Evolutionary conservation across 2,329 filamentous ascomycete species (phyloP).

Genomic region (Thyridium curvatum): DNA sequence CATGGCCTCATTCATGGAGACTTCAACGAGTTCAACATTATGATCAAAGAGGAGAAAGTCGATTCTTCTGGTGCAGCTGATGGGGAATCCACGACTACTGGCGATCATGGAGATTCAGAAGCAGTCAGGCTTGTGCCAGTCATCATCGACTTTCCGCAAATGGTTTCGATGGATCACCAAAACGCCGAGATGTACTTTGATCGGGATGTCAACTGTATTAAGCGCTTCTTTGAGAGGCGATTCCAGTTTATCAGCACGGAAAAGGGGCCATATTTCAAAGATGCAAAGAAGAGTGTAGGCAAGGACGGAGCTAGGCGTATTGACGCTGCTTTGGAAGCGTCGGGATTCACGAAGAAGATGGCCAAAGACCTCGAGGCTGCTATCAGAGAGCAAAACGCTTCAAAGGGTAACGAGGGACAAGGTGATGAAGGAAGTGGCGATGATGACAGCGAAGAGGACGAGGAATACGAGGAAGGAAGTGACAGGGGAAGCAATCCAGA

Average conservation of each 20-base stretch:
- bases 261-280: slow-evolving; percentile 77
- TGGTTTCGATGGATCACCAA: slow-evolving; percentile 88
- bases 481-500: too few species aligned
- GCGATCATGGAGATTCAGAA: not conserved
- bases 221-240: slow-evolving; percentile 83
- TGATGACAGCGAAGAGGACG: slow-evolving; percentile 22
- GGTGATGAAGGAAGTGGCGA: slow-evolving; percentile 22
- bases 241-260: slow-evolving; percentile 83
- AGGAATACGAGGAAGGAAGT: slow-evolving; percentile 15
- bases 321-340: slow-evolving; percentile 85
- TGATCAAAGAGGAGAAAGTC: slow-evolving; percentile 69
- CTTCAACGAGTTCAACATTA: slow-evolving; percentile 98
- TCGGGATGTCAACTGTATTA: slow-evolving; percentile 90
- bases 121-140: slow-evolving; percentile 63
- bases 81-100: too few species aligned
- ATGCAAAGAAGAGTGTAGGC: slow-evolving; percentile 69
- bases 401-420: slow-evolving; percentile 28
- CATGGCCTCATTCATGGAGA: slow-evolving; percentile 94
- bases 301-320: slow-evolving; percentile 62
- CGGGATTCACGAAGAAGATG: slow-evolving; percentile 96
- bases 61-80: slow-evolving; percentile 9
- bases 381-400: slow-evolving; percentile 68
- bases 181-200: slow-evolving; percentile 98
- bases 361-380: slow-evolving; percentile 87
- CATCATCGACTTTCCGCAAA: slow-evolving; percentile 96